These are phyloP conservation scores for Aspergillus pseudonomiae DNA, from an alignment of 2,329 filamentous ascomycete genomes.

Conservation along the genomic window DNA sequence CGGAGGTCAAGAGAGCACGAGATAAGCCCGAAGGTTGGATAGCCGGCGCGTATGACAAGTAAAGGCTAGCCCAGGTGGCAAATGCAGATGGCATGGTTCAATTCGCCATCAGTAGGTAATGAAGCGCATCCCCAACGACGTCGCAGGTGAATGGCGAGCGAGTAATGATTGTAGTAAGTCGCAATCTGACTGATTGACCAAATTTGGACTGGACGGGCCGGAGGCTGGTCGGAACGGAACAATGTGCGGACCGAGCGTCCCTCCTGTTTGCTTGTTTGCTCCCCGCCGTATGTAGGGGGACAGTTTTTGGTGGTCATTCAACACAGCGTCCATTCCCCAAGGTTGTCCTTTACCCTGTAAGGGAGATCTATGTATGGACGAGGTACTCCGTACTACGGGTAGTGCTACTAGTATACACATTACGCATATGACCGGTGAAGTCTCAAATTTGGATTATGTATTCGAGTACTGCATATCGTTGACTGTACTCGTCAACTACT, in stretches of 20 bases:
- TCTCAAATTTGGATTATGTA: neutral
- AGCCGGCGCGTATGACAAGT: conserved; percentile 18
- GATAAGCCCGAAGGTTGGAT: conserved; percentile 5
- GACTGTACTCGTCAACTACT: neutral
- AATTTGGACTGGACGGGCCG: conserved; percentile 16
- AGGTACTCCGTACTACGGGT: neutral
- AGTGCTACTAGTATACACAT: neutral
- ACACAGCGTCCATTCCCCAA: neutral
- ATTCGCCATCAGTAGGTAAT: conserved; percentile 20
- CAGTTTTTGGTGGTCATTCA: neutral
- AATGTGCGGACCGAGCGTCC: conserved; percentile 2
- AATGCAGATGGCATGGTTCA: conserved; percentile 24
- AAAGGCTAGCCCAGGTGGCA: conserved; percentile 16
- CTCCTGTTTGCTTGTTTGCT: conserved; percentile 5
- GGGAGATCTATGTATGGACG: neutral
- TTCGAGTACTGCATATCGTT: neutral
- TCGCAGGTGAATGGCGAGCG: conserved; percentile 68
- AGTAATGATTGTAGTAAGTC: conserved; percentile 58
- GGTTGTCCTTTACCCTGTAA: neutral
- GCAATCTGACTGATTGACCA: conserved; percentile 15
- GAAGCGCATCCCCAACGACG: conserved; percentile 11
- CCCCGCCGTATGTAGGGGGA: neutral
- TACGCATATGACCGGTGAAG: neutral
- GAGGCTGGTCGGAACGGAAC: conserved; percentile 7
- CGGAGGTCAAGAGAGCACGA: conserved; percentile 5